Evolutionary conservation across 2,329 filamentous ascomycete species (phyloP), one percentile per base, ranked within the genome.

Genomic region (Fusarium heterosporum): DNA sequence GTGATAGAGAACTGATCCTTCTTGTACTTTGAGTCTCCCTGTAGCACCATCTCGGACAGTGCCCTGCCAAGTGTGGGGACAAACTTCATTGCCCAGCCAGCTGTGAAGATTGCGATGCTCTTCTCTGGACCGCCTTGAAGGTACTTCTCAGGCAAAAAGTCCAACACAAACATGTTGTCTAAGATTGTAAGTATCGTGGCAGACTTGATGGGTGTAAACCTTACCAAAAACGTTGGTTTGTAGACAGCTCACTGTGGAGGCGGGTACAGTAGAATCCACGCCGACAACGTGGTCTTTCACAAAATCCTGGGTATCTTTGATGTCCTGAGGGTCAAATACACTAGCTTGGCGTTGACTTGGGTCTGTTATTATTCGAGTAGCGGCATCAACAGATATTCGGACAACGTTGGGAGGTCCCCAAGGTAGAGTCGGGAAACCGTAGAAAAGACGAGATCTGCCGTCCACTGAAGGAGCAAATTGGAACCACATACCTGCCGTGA

Each of bases 141-240:
- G 8, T 68, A 65, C 9, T 64, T 25, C 16, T 68, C 19, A 2
- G 65, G 65, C 2, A 68, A n/a, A 12, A 64, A 68, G 22, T 68
- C 64, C n/a, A 68, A 17, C 9, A 68, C 66, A 36, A 68, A 68
- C 51, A 67, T 67, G 6, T 67, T 56, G 4, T 68, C 64, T 68
- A 30, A 4, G 16, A n/a, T 0, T 6, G 16, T 68, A 36, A 68
- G 55, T 5, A 0, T 2, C 0, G 4, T 8, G 0, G 6, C 8
- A 3, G 1, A 25, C 26, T 16, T 8, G 4, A 3, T 9, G 12
- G 5, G 4, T 6, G 3, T 22, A 22, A 6, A 2, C 13, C 30
- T 25, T 60, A 65, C 55, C 62, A 9, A 50, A 64, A 22, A 60
- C 60, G 11, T 65, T 64, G 1, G 62, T 64, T 32, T 65, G 62